Evolutionary conservation across 2,329 filamentous ascomycete species (phyloP).

Genomic region (Fusarium zealandicum): DNA sequence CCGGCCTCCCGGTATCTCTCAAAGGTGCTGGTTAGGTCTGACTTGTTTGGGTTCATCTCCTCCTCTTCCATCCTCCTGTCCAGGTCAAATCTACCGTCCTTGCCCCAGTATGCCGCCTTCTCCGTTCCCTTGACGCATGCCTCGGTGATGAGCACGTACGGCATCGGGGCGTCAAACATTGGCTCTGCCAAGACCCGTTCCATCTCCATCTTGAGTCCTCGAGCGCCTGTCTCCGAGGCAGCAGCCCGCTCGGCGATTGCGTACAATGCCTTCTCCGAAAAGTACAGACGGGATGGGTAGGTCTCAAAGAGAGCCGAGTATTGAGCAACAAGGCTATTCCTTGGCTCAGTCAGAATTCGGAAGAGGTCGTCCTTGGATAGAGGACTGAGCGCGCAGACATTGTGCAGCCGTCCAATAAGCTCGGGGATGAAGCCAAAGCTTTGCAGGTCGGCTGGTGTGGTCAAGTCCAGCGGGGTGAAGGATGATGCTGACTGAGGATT

Average conservation of each 20-base stretch:
- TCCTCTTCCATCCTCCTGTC: constrained; percentile 73
- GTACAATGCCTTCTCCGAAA: constrained; percentile 82
- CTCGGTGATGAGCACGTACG: constrained; percentile 78
- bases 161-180: constrained; percentile 81
- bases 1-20: constrained; percentile 56
- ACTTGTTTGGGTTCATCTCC: constrained; percentile 47
- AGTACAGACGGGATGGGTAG: constrained; percentile 79
- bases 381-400: constrained; percentile 84
- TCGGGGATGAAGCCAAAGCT: constrained; percentile 92
- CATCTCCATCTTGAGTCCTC: constrained; percentile 81
- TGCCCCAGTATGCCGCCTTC: constrained; percentile 69
- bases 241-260: constrained; percentile 76
- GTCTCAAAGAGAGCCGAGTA: constrained; percentile 87
- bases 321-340: constrained; percentile 86
- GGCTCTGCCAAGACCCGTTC: constrained; percentile 79
- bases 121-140: constrained; percentile 69
- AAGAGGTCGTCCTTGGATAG: constrained; percentile 74
- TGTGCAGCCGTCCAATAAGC: constrained; percentile 92
- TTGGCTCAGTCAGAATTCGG: constrained; percentile 89
- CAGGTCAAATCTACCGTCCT: constrained; percentile 73
- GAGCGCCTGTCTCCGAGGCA: constrained; percentile 73
- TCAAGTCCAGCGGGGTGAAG: constrained; percentile 72
- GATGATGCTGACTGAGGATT: constrained; percentile 46
- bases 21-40: constrained; percentile 42
- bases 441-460: constrained; percentile 79